These are phyloP conservation scores for Stenocarpella maydis DNA, from an alignment of 2,329 filamentous ascomycete genomes.

Conservation along the genomic window DNA sequence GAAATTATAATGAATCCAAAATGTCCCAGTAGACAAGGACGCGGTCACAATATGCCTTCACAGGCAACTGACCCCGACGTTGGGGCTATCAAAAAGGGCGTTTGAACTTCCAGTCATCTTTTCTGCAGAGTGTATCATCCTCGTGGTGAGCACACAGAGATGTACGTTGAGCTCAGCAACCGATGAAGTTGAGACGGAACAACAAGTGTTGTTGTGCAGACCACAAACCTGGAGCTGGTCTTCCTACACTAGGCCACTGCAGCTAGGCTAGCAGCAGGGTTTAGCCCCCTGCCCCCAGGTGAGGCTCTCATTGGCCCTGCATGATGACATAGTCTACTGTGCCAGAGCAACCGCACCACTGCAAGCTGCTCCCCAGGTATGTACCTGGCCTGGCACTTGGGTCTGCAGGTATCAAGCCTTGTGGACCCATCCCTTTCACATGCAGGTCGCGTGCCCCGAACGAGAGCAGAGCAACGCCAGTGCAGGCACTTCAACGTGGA, in stretches of 20 bases:
- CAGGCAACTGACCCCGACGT: conserved; percentile 53
- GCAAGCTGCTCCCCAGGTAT: background rate
- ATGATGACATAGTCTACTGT: conserved; percentile 14
- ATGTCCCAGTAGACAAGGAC: conserved; percentile 40
- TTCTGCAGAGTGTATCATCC: conserved; percentile 2
- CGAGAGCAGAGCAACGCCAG: background rate
- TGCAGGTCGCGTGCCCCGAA: conserved; percentile 21
- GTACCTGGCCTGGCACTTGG: background rate
- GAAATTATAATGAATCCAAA: conserved; percentile 26
- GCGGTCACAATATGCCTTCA: conserved; percentile 41
- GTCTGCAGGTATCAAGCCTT: conserved; percentile 27
- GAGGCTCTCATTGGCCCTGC: conserved; percentile 19
- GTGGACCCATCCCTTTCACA: conserved; percentile 29
- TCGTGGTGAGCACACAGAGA: background rate
- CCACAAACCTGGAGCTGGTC: background rate
- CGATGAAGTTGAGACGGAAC: background rate
- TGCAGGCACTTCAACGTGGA: background rate
- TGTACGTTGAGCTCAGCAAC: background rate
- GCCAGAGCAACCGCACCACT: no score
- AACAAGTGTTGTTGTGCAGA: background rate
- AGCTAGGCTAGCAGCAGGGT: background rate
- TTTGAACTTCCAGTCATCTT: conserved; percentile 30
- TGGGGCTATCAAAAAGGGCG: conserved; percentile 55
- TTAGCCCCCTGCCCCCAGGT: background rate
- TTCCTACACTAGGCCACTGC: no score